Conservation (phyloP, 768 basidiomycete genomes). For the Boletales sp. region DNA sequence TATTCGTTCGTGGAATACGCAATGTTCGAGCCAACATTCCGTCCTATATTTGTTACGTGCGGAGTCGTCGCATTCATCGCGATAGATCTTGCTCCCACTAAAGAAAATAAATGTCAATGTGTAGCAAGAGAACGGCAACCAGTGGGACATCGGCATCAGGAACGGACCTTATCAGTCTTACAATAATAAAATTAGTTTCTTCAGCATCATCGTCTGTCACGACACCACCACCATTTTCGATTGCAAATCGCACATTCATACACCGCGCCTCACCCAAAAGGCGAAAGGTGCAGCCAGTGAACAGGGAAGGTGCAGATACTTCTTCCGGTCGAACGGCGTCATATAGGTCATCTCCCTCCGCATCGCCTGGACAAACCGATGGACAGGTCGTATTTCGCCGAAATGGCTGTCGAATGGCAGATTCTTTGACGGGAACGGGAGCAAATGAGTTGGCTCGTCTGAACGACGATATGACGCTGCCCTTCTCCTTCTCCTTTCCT, state of each 20-base stretch:
- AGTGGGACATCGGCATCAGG: too few relatives aligned
- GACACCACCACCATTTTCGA: slow-evolving; percentile 59
- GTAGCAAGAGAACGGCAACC: not conserved
- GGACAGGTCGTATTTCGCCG: slow-evolving; percentile 36
- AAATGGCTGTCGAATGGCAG: slow-evolving; percentile 41
- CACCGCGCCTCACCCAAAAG: slow-evolving; percentile 67
- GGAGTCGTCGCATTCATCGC: slow-evolving; percentile 46
- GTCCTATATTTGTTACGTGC: slow-evolving; percentile 66
- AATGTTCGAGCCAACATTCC: slow-evolving; percentile 92
- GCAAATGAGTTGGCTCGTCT: slow-evolving; percentile 65
- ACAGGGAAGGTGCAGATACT: slow-evolving; percentile 34
- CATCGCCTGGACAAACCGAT: slow-evolving; percentile 12
- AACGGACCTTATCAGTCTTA: slow-evolving; percentile 68
- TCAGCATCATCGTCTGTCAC: slow-evolving; percentile 40
- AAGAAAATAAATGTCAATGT: not conserved
- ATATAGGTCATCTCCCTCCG: slow-evolving; percentile 14
- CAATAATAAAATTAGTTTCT: slow-evolving; percentile 64
- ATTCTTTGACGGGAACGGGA: slow-evolving; percentile 28
- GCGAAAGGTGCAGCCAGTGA: slow-evolving; percentile 53
- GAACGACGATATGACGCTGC: slow-evolving; percentile 55
- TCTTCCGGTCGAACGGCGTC: slow-evolving; percentile 1
- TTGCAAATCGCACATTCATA: slow-evolving; percentile 51
- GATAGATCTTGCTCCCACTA: slow-evolving; percentile 70
- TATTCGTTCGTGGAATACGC: slow-evolving; percentile 72
- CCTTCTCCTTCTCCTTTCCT: slow-evolving; percentile 21